Evolutionary conservation across 2,329 filamentous ascomycete genomes (phyloP).

Genomic region (Xenoacremonium recifei): DNA sequence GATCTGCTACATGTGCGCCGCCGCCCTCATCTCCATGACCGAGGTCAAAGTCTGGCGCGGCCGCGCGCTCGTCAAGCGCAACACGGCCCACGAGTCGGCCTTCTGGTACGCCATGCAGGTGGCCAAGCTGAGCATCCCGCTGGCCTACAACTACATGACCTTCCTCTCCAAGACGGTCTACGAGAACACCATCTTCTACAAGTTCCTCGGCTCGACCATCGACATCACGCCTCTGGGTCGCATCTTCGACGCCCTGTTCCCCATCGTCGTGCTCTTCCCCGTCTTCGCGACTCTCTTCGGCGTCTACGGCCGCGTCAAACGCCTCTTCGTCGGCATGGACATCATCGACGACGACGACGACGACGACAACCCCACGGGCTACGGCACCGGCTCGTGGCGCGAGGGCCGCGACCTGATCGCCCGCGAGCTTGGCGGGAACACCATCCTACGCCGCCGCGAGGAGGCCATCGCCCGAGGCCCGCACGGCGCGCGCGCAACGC

Average conservation of each 20-base stretch:
- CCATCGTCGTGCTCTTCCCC: conserved; percentile 81
- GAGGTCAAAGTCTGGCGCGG: conserved; percentile 98
- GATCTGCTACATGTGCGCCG: conserved; percentile 95
- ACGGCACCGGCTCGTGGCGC: conserved; percentile 81
- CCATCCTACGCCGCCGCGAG: conserved; percentile 49
- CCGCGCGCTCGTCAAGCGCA: conserved; percentile 81
- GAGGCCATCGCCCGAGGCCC: conserved; percentile 37
- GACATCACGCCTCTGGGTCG: conserved; percentile 78
- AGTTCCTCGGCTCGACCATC: conserved; percentile 80
- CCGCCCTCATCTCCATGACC: conserved; percentile 81
- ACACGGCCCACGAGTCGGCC: conserved; percentile 89
- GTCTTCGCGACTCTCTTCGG: conserved; percentile 86
- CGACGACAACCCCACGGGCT: conserved; percentile 60
- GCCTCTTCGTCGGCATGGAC: conserved; percentile 73
- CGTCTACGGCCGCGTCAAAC: conserved; percentile 78
- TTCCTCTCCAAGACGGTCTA: conserved; percentile 76
- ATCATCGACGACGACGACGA: conserved; percentile 76
- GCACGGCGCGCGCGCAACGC: conserved; percentile 36
- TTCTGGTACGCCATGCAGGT: conserved; percentile 96
- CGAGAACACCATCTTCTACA: conserved; percentile 77
- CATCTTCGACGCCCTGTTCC: conserved; percentile 87
- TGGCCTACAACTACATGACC: conserved; percentile 95
- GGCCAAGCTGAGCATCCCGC: conserved; percentile 85
- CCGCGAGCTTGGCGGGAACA: conserved; percentile 70
- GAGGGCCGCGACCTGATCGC: conserved; percentile 91